These are phyloP conservation scores for Agaricus bisporus DNA, from an alignment of 768 basidiomycete genomes.

Conservation along the genomic window DNA sequence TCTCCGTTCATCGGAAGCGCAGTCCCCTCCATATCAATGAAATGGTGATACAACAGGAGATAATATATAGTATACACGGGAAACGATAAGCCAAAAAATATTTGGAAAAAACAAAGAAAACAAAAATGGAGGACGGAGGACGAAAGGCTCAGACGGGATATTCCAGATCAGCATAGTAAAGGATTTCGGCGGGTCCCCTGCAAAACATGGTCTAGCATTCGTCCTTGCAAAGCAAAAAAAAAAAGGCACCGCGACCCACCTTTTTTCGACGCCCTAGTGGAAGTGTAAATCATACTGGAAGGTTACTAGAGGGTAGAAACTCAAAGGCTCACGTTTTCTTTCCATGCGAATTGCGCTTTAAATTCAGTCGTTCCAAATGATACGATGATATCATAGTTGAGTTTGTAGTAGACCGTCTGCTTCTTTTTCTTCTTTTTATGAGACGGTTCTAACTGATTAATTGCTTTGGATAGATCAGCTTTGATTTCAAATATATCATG, in stretches of 20 bases:
- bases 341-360: constrained; percentile 41
- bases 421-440: neutral
- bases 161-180: constrained; percentile 12
- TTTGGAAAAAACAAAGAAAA: neutral
- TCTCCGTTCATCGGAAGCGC: no score
- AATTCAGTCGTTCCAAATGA: constrained; percentile 40
- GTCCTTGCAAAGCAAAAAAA: neutral
- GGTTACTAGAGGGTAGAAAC: neutral
- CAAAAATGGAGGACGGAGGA: neutral
- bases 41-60: no score
- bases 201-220: neutral
- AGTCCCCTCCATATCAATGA: no score
- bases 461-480: constrained; percentile 15
- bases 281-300: neutral
- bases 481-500: constrained; percentile 16
- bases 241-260: constrained; percentile 3
- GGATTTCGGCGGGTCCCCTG: constrained; percentile 15
- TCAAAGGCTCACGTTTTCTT: constrained; percentile 25
- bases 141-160: neutral
- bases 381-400: constrained; percentile 33
- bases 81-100: no score
- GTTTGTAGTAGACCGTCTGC: constrained; percentile 17
- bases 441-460: neutral
- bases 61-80: no score
- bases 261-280: constrained; percentile 16